Evolutionary conservation across 2,329 filamentous ascomycete species (phyloP).

Genomic region (Neofusicoccum ribis): DNA sequence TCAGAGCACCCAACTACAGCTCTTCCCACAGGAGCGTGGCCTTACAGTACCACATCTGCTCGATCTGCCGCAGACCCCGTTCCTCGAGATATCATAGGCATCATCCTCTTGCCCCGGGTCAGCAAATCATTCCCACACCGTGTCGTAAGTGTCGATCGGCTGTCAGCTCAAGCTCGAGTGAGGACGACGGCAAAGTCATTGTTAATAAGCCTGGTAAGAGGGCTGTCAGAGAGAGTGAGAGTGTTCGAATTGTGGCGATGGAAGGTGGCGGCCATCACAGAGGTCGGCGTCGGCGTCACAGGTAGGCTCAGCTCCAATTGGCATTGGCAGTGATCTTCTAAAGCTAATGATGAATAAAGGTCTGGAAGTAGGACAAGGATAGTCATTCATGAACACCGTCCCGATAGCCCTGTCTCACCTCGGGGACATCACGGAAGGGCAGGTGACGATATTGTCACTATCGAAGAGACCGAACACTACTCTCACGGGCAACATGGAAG

Average conservation of each 20-base stretch:
- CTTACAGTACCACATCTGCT: constrained; percentile 35
- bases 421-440: constrained; percentile 28
- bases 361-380: constrained; percentile 21
- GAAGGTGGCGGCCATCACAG: constrained; percentile 26
- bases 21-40: neutral
- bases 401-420: constrained; percentile 21
- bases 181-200: constrained; percentile 16
- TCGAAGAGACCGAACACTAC: constrained; percentile 24
- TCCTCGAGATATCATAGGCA: constrained; percentile 37
- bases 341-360: neutral
- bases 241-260: constrained; percentile 22
- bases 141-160: constrained; percentile 32
- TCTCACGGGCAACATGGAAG: constrained; percentile 28
- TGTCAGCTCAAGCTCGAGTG: constrained; percentile 29
- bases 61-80: constrained; percentile 34
- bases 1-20: constrained; percentile 22
- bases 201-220: constrained; percentile 11
- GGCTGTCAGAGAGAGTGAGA: constrained; percentile 20
- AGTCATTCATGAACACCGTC: neutral
- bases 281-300: constrained; percentile 28
- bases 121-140: constrained; percentile 26
- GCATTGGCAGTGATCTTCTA: neutral
- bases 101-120: constrained; percentile 37
- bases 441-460: constrained; percentile 21
- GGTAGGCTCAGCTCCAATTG: constrained; percentile 14